These are phyloP conservation scores for Basidiobolus meristosporus DNA, from an alignment of 371 early-diverging fungal genomes.

Conservation along the genomic window DNA sequence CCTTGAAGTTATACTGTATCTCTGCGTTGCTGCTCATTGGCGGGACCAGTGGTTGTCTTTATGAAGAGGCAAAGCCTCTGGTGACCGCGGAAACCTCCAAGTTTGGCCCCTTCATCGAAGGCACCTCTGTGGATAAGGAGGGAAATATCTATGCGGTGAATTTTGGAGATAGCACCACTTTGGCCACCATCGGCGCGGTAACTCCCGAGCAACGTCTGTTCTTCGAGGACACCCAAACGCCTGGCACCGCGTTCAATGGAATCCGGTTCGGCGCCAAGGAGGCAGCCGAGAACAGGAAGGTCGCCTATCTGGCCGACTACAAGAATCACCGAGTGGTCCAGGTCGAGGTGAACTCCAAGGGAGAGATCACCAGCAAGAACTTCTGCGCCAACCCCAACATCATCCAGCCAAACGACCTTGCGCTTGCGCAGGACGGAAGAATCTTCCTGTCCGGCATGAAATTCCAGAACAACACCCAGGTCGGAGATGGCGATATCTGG, in stretches of 20 bases:
- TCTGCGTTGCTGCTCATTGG: too few relatives aligned
- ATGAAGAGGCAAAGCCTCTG: too few relatives aligned
- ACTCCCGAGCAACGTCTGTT: background rate
- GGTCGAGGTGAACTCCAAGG: too few relatives aligned
- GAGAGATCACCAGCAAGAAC: too few relatives aligned
- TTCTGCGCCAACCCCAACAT: constrained; percentile 13
- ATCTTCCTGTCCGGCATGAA: constrained; percentile 21
- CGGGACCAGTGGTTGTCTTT: too few relatives aligned
- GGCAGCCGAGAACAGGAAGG: too few relatives aligned
- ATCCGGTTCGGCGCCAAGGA: too few relatives aligned
- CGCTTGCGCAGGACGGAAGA: constrained; percentile 13
- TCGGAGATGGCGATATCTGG: constrained; percentile 1
- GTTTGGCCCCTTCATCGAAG: constrained; percentile 3
- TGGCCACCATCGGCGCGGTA: background rate
- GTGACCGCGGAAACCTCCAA: too few relatives aligned
- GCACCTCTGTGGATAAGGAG: constrained; percentile 1
- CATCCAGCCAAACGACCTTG: constrained; percentile 26
- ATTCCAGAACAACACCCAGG: constrained; percentile 12
- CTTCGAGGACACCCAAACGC: background rate
- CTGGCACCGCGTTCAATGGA: too few relatives aligned
- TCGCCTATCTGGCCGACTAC: too few relatives aligned
- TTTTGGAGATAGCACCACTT: background rate
- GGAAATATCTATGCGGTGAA: constrained; percentile 2
- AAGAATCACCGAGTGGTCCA: too few relatives aligned
- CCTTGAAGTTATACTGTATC: too few relatives aligned